Evolutionary conservation across 2,329 filamentous ascomycete genomes (phyloP).

Genomic region (Talaromyces sp.): DNA sequence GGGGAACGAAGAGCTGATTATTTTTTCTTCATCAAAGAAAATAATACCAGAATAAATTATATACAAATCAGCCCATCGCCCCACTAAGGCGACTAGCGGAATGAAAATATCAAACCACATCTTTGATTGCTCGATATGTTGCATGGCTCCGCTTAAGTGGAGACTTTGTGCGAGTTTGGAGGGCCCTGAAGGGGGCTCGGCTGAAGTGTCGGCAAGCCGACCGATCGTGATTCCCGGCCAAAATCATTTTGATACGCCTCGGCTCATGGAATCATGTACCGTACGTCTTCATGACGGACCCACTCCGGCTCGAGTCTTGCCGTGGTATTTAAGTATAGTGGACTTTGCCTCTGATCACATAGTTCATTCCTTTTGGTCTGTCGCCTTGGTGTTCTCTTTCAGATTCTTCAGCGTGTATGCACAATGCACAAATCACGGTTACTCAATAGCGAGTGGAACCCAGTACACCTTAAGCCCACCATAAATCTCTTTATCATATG

Average conservation of each 20-base stretch:
- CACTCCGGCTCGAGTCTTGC: background rate
- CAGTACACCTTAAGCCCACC: too few species aligned
- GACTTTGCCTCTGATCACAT: too few species aligned
- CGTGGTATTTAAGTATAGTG: constrained; percentile 33
- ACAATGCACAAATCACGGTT: too few species aligned
- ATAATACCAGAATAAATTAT: background rate
- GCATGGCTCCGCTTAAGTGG: background rate
- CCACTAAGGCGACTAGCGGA: background rate
- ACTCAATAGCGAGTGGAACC: too few species aligned
- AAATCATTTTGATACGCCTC: background rate
- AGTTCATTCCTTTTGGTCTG: too few species aligned
- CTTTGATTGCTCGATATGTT: background rate
- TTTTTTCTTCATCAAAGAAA: background rate
- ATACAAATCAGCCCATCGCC: background rate
- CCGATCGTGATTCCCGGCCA: constrained; percentile 2
- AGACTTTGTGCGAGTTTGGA: background rate
- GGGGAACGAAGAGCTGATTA: too few species aligned
- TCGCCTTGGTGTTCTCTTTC: background rate
- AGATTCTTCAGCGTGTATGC: too few species aligned
- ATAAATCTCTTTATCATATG: too few species aligned
- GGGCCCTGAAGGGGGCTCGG: constrained; percentile 1
- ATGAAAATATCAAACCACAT: background rate
- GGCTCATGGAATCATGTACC: background rate
- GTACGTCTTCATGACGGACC: constrained; percentile 6
- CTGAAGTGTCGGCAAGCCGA: constrained; percentile 15